A percentile compares a stretch with the other conserved stretches of the same genome.
Conservation (phyloP, 225 moss, liverwort and hornwort species). For the Ulota crispa region DNA sequence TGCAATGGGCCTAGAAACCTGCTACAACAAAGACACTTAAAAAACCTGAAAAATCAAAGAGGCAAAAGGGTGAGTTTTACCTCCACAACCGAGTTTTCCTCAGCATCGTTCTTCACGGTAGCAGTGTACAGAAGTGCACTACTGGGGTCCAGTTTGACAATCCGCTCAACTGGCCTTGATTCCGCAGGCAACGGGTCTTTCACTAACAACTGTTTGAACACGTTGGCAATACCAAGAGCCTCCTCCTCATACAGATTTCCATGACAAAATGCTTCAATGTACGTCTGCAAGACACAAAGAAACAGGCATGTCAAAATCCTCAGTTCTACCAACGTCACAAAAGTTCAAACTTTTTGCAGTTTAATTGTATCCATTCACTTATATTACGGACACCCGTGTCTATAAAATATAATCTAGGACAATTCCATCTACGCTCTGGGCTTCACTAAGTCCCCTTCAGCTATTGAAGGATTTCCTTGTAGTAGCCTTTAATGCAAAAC, state of each 20-base stretch:
- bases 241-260: conserved; percentile 84
- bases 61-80: conserved; percentile 15
- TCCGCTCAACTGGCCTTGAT: conserved; percentile 59
- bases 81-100: conserved; percentile 98
- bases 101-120: conserved; percentile 77
- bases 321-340: neutral
- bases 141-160: conserved; percentile 68
- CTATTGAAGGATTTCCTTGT: no score
- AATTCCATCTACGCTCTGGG: no score
- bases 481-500: no score
- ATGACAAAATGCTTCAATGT: conserved; percentile 88
- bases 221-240: conserved; percentile 67
- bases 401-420: no score
- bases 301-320: conserved; percentile 2
- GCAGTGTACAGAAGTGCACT: conserved; percentile 57
- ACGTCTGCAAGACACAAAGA: conserved; percentile 49
- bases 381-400: no score
- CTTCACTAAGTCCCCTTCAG: no score
- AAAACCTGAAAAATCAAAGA: neutral
- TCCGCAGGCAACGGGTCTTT: conserved; percentile 58
- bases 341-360: no score
- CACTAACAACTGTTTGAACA: conserved; percentile 69
- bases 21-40: neutral
- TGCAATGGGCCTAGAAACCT: neutral
- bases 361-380: no score